phyloP scores from a whole-genome alignment of 1,139 yeast genomes.

The Scheffersomyces parashehatae region DNA sequence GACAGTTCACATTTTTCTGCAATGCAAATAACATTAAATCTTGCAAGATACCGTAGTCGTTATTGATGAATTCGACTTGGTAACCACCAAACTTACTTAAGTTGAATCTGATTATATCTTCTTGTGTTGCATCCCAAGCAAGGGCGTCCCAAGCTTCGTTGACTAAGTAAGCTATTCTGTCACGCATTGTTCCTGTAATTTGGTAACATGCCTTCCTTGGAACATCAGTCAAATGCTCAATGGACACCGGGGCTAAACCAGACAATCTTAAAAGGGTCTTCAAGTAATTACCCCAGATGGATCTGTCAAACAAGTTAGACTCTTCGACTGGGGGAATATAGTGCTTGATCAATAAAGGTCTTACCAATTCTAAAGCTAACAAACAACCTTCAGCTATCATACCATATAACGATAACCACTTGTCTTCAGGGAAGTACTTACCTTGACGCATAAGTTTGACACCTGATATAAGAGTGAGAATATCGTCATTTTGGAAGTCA shows the following conservation, averaged over 20 bases:
- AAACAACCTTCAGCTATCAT: conserved; percentile 62
- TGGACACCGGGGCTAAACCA: conserved; percentile 56
- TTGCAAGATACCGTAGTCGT: conserved; percentile 59
- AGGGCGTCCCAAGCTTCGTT: conserved; percentile 71
- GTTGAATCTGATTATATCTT: conserved; percentile 62
- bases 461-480: conserved; percentile 52
- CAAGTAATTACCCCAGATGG: conserved; percentile 67
- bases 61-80: conserved; percentile 67
- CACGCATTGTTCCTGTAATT: conserved; percentile 66
- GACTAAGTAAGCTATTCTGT: conserved; percentile 56
- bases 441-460: conserved; percentile 59
- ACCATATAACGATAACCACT: conserved; percentile 70
- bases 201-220: conserved; percentile 71
- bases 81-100: conserved; percentile 67
- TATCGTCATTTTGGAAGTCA: conserved; percentile 41
- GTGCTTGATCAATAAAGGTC: conserved; percentile 52
- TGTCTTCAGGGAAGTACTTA: conserved; percentile 62
- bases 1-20: conserved; percentile 66
- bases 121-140: conserved; percentile 67
- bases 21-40: conserved; percentile 69
- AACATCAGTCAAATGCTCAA: conserved; percentile 66
- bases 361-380: conserved; percentile 56
- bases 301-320: conserved; percentile 51
- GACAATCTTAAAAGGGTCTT: conserved; percentile 56
- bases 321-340: conserved; percentile 57